These are phyloP conservation scores for Lecanicillium sp. DNA, from an alignment of 2,329 filamentous ascomycete species.

Conservation along the genomic window DNA sequence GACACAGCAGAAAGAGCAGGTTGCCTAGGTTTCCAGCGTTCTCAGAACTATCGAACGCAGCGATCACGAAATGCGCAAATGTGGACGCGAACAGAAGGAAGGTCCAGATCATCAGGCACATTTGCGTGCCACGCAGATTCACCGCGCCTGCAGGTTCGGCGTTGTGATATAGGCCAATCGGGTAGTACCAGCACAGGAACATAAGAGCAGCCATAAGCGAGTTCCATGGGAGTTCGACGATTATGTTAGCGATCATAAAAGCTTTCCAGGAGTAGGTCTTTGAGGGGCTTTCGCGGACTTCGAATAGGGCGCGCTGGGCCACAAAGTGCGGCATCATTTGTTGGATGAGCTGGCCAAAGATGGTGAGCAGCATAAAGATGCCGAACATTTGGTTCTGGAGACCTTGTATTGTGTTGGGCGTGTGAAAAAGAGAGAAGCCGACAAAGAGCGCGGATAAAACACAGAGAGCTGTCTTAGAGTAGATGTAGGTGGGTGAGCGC, in stretches of 20 bases:
- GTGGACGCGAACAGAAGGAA: conserved; percentile 78
- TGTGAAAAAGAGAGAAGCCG: conserved; percentile 71
- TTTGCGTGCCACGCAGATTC: conserved; percentile 62
- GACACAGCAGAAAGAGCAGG: conserved; percentile 61
- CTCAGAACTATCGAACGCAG: conserved; percentile 66
- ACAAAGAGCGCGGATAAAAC: conserved; percentile 63
- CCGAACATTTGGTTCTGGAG: conserved; percentile 81
- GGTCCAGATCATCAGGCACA: conserved; percentile 67
- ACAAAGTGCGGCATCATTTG: conserved; percentile 85
- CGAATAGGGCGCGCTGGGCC: conserved; percentile 71
- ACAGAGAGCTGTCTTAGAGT: conserved; percentile 68
- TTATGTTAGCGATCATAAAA: conserved; percentile 75
- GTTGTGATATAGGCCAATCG: conserved; percentile 68
- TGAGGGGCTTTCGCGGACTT: conserved; percentile 75
- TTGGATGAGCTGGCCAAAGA: conserved; percentile 72
- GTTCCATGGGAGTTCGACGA: conserved; percentile 83
- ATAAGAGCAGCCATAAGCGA: conserved; percentile 66
- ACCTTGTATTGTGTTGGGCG: conserved; percentile 64
- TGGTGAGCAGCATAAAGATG: conserved; percentile 74
- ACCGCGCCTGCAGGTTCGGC: conserved; percentile 53
- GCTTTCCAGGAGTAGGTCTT: conserved; percentile 81
- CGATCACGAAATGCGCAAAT: conserved; percentile 71
- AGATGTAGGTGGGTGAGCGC: conserved; percentile 84
- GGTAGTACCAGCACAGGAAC: conserved; percentile 80
- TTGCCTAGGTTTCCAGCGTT: conserved; percentile 70